Evolutionary conservation across 495 filamentous ascomycete species (phyloP), one percentile per base, ranked within the genome.

Genomic region (Physcia stellaris): DNA sequence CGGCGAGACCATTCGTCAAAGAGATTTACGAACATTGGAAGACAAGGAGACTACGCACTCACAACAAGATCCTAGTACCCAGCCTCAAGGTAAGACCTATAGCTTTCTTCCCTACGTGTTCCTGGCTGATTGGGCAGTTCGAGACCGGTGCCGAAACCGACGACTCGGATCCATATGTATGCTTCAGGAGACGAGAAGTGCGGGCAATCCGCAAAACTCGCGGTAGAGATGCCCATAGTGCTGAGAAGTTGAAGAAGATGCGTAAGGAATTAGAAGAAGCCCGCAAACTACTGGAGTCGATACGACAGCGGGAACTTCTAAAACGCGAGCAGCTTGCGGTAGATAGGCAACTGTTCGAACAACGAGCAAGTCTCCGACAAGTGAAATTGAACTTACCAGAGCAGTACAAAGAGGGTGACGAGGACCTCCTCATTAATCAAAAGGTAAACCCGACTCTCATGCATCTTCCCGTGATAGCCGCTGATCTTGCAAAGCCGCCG

Each of bases 81-180:
- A 70, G 62, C 17, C 74, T 96, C 57, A 96, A 83, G 60, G 74
- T 77, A 50, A 49, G 58, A 49, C 15, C 2, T 29, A 24, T 21
- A 19, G 16, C 34, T 26, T 12, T 24, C 15, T 23, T 20, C 10
- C 27, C 4, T 17, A 28, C 12, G 12, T n/a, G 13, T n/a, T 37
- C 43, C 60, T 64, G 43, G 63, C 51, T 21, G 29, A 5, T 22
- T 24, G n/a, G 21, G 32, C 48, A 93, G 73, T 85, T 93, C 38
- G 92, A 96, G 63, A 86, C 76, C 28, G 80, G 85, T 33, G 77
- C 80, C 54, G 90, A 96, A 38, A 93, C 80, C 32, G 90, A 98
- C 57, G 90, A 98, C 48, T 72, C 80, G 47, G 90, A 98, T 61
- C 92, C 90, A 38, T 98, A 92, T 56, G 87, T 98, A 55, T 98